phyloP scores from a whole-genome alignment of 352 stramenopile genomes.

The Globisporangium spiculum region DNA sequence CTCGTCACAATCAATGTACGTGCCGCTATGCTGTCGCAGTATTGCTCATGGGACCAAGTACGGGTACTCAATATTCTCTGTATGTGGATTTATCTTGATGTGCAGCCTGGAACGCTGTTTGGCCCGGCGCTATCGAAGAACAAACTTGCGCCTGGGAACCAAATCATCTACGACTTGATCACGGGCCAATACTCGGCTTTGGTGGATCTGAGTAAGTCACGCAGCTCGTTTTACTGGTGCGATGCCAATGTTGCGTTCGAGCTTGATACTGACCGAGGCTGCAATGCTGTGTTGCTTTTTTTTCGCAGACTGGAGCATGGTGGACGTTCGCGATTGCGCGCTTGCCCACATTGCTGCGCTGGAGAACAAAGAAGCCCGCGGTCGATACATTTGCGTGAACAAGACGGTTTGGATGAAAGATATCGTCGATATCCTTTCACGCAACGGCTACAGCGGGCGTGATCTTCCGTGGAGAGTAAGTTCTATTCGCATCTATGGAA shows the following conservation, averaged over 20 bases:
- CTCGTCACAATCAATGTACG: slow-evolving; percentile 86
- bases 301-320: slow-evolving; percentile 74
- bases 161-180: slow-evolving; percentile 87
- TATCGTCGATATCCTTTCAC: slow-evolving; percentile 79
- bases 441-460: slow-evolving; percentile 82
- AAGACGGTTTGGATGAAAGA: slow-evolving; percentile 87
- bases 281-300: neutral
- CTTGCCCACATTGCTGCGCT: slow-evolving; percentile 75
- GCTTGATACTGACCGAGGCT: neutral
- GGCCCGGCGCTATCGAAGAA: slow-evolving; percentile 78
- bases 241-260: neutral
- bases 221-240: neutral
- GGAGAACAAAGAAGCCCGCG: slow-evolving; percentile 80
- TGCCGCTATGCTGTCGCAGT: neutral
- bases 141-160: slow-evolving; percentile 81
- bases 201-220: slow-evolving; percentile 72
- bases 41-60: neutral
- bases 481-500: neutral
- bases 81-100: neutral
- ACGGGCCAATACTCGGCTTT: slow-evolving; percentile 84
- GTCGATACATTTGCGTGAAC: slow-evolving; percentile 87
- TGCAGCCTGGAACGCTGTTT: slow-evolving; percentile 75
- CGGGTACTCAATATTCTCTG: neutral
- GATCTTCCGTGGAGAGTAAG: slow-evolving; percentile 77
- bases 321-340: slow-evolving; percentile 84